phyloP scores from a whole-genome alignment of 495 filamentous ascomycete species.

The Neurospora pannonica region DNA sequence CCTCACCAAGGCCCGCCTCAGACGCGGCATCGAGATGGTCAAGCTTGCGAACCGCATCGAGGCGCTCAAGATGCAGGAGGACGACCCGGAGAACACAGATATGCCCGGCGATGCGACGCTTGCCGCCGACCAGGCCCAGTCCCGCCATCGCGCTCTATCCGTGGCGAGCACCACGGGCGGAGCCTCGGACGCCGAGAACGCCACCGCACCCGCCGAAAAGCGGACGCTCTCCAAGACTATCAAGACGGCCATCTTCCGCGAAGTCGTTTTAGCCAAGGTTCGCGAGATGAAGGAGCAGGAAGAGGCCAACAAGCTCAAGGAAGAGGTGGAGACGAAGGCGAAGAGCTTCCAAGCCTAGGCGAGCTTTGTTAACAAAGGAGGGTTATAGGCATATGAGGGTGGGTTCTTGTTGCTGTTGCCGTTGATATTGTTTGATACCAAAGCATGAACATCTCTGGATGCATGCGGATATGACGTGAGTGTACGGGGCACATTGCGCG shows the following conservation, averaged over 20 bases:
- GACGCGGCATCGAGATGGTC: constrained; percentile 91
- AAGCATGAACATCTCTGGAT: neutral
- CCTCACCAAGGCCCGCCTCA: constrained; percentile 80
- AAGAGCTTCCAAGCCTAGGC: constrained; percentile 28
- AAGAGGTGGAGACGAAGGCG: constrained; percentile 37
- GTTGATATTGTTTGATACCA: neutral
- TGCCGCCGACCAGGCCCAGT: constrained; percentile 53
- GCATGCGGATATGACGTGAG: neutral
- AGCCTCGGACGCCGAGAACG: constrained; percentile 15
- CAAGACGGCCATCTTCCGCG: constrained; percentile 87
- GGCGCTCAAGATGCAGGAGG: constrained; percentile 89
- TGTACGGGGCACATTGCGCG: neutral
- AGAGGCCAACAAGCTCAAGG: constrained; percentile 58
- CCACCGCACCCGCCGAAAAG: constrained; percentile 39
- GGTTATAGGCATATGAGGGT: neutral
- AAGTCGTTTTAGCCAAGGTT: constrained; percentile 96
- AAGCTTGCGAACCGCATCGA: constrained; percentile 97
- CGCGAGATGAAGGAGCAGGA: constrained; percentile 85
- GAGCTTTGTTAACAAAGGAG: neutral
- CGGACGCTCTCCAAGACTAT: constrained; percentile 65
- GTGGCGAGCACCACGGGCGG: constrained; percentile 10
- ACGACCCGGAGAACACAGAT: constrained; percentile 60
- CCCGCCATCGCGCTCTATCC: constrained; percentile 11
- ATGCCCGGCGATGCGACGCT: constrained; percentile 54
- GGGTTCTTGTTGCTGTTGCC: neutral